Conservation (phyloP, 2,329 filamentous ascomycete genomes). For the Fusarium sp. region DNA sequence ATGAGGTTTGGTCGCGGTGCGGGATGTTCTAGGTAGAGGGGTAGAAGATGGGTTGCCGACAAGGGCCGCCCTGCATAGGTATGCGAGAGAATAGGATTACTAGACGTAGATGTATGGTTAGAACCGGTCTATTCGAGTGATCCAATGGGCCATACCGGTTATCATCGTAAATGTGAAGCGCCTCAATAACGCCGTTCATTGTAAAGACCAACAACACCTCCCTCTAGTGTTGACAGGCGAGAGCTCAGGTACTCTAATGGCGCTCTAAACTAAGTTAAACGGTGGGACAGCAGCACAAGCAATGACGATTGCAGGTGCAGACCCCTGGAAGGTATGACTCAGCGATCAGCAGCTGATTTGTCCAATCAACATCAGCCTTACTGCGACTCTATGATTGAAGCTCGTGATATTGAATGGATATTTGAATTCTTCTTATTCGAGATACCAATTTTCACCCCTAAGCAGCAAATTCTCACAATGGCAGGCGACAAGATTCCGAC, state of each 20-base stretch:
- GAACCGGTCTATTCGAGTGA: slow-evolving; percentile 17
- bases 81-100: slow-evolving; percentile 87
- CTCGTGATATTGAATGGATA: slow-evolving; percentile 26
- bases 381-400: slow-evolving; percentile 26
- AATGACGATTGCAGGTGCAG: slow-evolving; percentile 48
- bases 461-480: slow-evolving; percentile 41
- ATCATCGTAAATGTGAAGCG: slow-evolving; percentile 97
- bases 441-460: neutral
- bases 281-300: slow-evolving; percentile 17
- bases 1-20: slow-evolving; percentile 85
- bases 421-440: neutral
- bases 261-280: neutral
- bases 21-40: slow-evolving; percentile 87
- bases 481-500: slow-evolving; percentile 58
- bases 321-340: slow-evolving; percentile 41
- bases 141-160: slow-evolving; percentile 71
- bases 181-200: slow-evolving; percentile 91
- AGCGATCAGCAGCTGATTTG: slow-evolving; percentile 23
- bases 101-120: slow-evolving; percentile 53
- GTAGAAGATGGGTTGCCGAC: slow-evolving; percentile 78
- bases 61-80: slow-evolving; percentile 86
- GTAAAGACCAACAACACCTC: slow-evolving; percentile 54
- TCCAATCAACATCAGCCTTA: slow-evolving; percentile 38
- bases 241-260: neutral
- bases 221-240: slow-evolving; percentile 35